Conservation (phyloP, 2,329 filamentous ascomycete species). For the Colletotrichum salicis region DNA sequence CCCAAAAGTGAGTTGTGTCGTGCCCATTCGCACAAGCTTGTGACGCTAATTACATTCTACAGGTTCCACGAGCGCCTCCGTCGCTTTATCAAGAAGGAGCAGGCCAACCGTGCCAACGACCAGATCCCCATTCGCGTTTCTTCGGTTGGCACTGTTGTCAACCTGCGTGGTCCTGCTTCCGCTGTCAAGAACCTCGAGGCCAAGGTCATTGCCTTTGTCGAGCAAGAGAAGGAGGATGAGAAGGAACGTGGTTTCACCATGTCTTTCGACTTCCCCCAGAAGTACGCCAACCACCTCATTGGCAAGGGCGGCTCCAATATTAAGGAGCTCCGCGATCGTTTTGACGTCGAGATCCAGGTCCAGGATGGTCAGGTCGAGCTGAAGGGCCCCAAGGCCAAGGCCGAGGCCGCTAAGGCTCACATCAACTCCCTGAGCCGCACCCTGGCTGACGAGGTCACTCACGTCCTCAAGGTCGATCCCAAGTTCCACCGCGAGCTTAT, state of each 20-base stretch:
- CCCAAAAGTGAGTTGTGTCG: constrained; percentile 57
- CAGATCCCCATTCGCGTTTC: constrained; percentile 71
- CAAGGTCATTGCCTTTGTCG: constrained; percentile 82
- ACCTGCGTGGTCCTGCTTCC: constrained; percentile 79
- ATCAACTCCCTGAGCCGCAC: constrained; percentile 83
- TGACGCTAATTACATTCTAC: constrained; percentile 40
- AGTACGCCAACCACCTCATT: constrained; percentile 87
- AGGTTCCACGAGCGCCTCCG: constrained; percentile 71
- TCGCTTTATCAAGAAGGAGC: constrained; percentile 73
- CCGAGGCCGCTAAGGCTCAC: constrained; percentile 84
- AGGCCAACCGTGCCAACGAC: constrained; percentile 64
- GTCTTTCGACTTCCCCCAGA: constrained; percentile 93
- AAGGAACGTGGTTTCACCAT: constrained; percentile 90
- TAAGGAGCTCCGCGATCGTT: constrained; percentile 72
- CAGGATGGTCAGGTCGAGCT: constrained; percentile 94
- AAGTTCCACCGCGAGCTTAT: constrained; percentile 96
- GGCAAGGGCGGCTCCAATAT: constrained; percentile 76
- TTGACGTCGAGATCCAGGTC: constrained; percentile 83
- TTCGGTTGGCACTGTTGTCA: constrained; percentile 70
- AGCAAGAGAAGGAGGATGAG: constrained; percentile 91
- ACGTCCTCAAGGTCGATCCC: constrained; percentile 88
- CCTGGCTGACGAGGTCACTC: constrained; percentile 89
- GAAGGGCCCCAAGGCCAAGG: constrained; percentile 95
- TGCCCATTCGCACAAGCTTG: background rate
- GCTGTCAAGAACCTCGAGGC: constrained; percentile 76